phyloP scores from a whole-genome alignment of 768 basidiomycete species.

The Hygrophoropsis aurantiaca region DNA sequence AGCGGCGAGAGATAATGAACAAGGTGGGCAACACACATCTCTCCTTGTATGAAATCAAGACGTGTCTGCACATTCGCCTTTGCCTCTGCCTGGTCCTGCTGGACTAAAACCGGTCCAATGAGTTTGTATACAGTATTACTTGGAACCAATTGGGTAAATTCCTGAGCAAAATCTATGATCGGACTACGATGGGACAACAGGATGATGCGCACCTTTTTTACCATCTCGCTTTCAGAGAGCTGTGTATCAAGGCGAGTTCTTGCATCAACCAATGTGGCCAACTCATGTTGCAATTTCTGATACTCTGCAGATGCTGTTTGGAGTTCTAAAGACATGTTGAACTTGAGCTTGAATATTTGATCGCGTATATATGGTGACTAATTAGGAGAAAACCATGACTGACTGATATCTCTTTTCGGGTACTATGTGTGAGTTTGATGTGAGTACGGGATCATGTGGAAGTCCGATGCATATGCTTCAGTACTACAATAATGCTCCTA shows the following conservation, averaged over 20 bases:
- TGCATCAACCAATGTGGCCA: constrained; percentile 72
- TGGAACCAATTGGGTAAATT: constrained; percentile 72
- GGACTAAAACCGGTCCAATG: constrained; percentile 86
- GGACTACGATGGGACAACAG: neutral
- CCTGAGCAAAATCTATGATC: constrained; percentile 45
- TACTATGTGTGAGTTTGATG: neutral
- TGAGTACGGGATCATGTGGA: no score
- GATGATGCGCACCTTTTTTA: constrained; percentile 66
- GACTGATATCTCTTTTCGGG: constrained; percentile 5
- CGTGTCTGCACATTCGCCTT: constrained; percentile 87
- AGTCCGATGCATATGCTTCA: neutral
- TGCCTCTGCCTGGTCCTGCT: constrained; percentile 87
- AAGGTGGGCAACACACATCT: constrained; percentile 61
- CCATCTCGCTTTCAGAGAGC: constrained; percentile 86
- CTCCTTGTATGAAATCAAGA: constrained; percentile 81
- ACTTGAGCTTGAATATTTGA: neutral
- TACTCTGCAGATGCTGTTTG: constrained; percentile 74
- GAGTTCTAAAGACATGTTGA: constrained; percentile 27
- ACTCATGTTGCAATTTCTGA: constrained; percentile 77
- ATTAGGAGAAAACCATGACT: constrained; percentile 3
- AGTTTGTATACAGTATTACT: constrained; percentile 88
- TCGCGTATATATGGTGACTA: neutral
- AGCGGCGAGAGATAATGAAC: neutral
- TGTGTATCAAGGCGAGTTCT: constrained; percentile 89
- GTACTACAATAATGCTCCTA: neutral